These are phyloP conservation scores for Clathrospora elynae DNA, from an alignment of 2,329 filamentous ascomycete genomes.

Conservation along the genomic window DNA sequence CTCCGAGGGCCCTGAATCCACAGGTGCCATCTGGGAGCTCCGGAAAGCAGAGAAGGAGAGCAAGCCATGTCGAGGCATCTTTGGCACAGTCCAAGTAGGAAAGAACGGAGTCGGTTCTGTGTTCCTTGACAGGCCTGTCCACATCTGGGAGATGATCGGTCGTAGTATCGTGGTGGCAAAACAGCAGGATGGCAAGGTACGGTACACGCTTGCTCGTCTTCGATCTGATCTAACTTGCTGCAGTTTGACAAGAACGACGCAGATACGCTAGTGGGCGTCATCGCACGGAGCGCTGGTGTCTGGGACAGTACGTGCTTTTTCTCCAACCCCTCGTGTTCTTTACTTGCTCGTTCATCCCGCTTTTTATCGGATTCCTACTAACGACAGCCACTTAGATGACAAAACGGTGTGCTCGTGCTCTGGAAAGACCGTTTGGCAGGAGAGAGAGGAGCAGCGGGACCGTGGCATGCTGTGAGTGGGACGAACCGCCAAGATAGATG, in stretches of 20 bases:
- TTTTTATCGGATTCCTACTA: conserved; percentile 2
- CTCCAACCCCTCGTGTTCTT: conserved; percentile 7
- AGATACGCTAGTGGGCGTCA: conserved; percentile 87
- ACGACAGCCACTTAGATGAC: conserved; percentile 59
- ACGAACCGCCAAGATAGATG: conserved; percentile 22
- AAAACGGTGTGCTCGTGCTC: conserved; percentile 98
- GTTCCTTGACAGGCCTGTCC: conserved; percentile 80
- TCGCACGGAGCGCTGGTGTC: conserved; percentile 93
- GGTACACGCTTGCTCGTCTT: conserved; percentile 36
- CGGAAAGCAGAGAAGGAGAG: conserved; percentile 52
- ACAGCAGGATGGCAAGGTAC: conserved; percentile 60
- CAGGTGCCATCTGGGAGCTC: conserved; percentile 79
- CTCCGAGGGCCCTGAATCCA: conserved; percentile 78
- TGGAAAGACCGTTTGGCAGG: conserved; percentile 97
- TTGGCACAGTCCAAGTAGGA: conserved; percentile 78
- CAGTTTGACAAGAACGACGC: conserved; percentile 66
- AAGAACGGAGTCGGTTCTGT: conserved; percentile 75
- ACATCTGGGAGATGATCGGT: conserved; percentile 96
- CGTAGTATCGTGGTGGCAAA: conserved; percentile 86
- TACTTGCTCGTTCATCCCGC: neutral
- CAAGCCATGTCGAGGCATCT: conserved; percentile 62
- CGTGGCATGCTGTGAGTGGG: conserved; percentile 81
- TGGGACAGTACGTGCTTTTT: conserved; percentile 68
- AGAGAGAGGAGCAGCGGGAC: conserved; percentile 83
- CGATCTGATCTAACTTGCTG: conserved; percentile 47